Evolutionary conservation across 2,329 filamentous ascomycete species (phyloP).

Genomic region (Colletotrichum plurivorum): DNA sequence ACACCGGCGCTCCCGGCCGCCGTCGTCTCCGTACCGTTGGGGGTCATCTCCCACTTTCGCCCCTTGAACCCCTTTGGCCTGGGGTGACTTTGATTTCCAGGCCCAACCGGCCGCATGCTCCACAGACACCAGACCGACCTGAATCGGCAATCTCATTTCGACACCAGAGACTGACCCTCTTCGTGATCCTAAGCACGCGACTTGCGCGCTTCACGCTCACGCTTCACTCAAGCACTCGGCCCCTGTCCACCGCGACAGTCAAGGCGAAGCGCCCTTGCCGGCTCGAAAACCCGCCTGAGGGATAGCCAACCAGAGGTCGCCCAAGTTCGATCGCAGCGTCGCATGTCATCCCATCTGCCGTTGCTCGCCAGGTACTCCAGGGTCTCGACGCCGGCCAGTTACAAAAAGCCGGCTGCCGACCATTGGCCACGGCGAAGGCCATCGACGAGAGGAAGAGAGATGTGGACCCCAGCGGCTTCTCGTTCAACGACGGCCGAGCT

Average conservation of each 20-base stretch:
- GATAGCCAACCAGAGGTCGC: constrained; percentile 22
- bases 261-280: constrained; percentile 29
- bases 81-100: constrained; percentile 28
- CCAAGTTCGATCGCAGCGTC: constrained; percentile 19
- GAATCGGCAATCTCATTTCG: constrained; percentile 38
- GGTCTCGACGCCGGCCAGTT: constrained; percentile 1
- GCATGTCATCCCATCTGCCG: constrained; percentile 31
- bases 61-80: constrained; percentile 32
- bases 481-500: constrained; percentile 2
- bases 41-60: constrained; percentile 33
- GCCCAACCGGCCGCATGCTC: constrained; percentile 27
- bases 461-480: not conserved
- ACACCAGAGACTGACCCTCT: constrained; percentile 6
- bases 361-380: constrained; percentile 7
- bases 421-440: constrained; percentile 1
- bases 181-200: too few relatives aligned
- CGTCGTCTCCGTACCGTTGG: constrained; percentile 21
- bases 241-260: constrained; percentile 14
- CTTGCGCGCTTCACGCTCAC: not conserved
- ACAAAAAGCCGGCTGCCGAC: constrained; percentile 23
- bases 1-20: constrained; percentile 32
- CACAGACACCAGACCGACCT: constrained; percentile 35
- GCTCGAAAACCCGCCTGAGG: not conserved
- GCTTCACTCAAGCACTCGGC: not conserved
- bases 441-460: not conserved